Conservation (phyloP, 352 stramenopile genomes). For the Phytophthora podocarpi region DNA sequence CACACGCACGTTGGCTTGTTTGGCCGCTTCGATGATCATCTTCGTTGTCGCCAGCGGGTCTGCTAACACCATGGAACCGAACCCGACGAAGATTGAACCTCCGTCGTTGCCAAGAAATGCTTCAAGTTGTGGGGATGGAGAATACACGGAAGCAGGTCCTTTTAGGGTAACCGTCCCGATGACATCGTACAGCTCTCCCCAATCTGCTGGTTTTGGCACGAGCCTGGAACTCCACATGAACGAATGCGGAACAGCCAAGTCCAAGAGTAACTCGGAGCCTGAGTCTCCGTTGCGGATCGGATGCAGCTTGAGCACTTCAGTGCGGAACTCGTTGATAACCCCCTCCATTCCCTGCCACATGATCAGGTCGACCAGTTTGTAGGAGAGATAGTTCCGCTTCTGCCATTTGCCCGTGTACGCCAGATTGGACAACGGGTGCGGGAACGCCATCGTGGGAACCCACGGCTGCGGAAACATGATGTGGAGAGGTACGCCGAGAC, state of each 20-base stretch:
- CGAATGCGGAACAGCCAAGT: conserved; percentile 60
- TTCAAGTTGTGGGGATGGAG: conserved; percentile 22
- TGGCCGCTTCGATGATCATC: conserved; percentile 83
- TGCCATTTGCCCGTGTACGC: conserved; percentile 64
- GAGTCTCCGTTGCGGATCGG: conserved; percentile 45
- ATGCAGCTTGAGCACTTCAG: conserved; percentile 50
- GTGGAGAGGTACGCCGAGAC: conserved; percentile 92
- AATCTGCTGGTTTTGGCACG: conserved; percentile 63
- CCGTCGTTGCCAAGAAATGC: conserved; percentile 43
- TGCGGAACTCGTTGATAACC: conserved; percentile 66
- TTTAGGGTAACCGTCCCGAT: conserved; percentile 56
- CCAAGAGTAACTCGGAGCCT: conserved; percentile 42
- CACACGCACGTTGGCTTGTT: conserved; percentile 64
- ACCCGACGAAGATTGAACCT: conserved; percentile 92
- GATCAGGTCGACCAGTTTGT: conserved; percentile 57
- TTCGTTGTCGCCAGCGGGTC: conserved; percentile 69
- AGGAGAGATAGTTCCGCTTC: conserved; percentile 53
- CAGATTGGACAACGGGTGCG: conserved; percentile 87
- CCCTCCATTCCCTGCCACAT: conserved; percentile 58
- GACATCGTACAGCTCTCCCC: conserved; percentile 53
- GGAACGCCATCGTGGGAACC: conserved; percentile 84
- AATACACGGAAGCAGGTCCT: conserved; percentile 30
- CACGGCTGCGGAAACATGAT: conserved; percentile 94
- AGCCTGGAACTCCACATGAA: conserved; percentile 70
- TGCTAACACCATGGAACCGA: conserved; percentile 92